Conservation (phyloP, 805 yeast genomes). For the Saccharomycodes ludwigii region DNA sequence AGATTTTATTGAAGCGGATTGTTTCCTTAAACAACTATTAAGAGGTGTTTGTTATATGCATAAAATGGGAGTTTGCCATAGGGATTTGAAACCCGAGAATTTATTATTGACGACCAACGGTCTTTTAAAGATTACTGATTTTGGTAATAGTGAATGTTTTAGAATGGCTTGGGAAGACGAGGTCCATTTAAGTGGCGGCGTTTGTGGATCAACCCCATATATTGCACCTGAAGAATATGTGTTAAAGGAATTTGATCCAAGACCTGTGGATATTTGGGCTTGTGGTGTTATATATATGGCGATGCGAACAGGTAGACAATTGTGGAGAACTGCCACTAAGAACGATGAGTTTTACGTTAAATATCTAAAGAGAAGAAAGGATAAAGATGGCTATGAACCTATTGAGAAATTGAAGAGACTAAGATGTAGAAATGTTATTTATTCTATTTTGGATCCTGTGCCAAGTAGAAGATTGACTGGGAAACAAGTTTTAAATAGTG, state of each 20-base stretch:
- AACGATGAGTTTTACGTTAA: constrained; percentile 72
- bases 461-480: constrained; percentile 83
- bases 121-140: constrained; percentile 70
- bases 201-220: constrained; percentile 81
- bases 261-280: constrained; percentile 82
- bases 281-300: constrained; percentile 91
- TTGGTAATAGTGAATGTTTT: constrained; percentile 77
- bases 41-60: constrained; percentile 84
- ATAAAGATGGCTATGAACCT: constrained; percentile 81
- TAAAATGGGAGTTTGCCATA: constrained; percentile 76
- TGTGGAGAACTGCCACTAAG: constrained; percentile 75
- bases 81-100: constrained; percentile 93
- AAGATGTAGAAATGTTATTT: constrained; percentile 84
- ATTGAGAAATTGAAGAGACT: constrained; percentile 77
- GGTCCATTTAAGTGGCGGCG: constrained; percentile 58
- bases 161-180: constrained; percentile 73
- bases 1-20: constrained; percentile 77
- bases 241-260: constrained; percentile 59
- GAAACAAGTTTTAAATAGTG: constrained; percentile 76
- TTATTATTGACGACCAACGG: constrained; percentile 68
- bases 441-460: constrained; percentile 85
- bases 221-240: constrained; percentile 81
- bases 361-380: constrained; percentile 68
- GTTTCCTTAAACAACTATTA: constrained; percentile 76
- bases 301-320: constrained; percentile 85